Evolutionary conservation across 495 filamentous ascomycete genomes (phyloP).

Genomic region (Neurospora sp.): DNA sequence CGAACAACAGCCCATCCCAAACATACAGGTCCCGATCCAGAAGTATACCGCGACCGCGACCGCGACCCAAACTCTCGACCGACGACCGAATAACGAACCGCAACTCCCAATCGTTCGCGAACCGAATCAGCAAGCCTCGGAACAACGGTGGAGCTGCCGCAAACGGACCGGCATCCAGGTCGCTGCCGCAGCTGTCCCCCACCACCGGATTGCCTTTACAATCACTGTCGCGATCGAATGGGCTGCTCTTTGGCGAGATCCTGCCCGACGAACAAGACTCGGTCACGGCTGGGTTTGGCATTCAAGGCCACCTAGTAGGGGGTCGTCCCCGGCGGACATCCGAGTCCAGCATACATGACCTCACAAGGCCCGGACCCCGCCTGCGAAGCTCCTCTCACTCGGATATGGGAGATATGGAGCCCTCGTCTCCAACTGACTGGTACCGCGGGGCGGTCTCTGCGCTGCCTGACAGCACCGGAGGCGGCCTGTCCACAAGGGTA

Average conservation of each 20-base stretch:
- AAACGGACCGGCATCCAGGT: slow-evolving; percentile 35
- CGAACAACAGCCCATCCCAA: not conserved
- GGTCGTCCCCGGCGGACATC: slow-evolving; percentile 31
- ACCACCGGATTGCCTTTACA: slow-evolving; percentile 2
- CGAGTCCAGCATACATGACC: slow-evolving; percentile 33
- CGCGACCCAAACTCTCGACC: not conserved
- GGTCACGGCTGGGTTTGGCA: slow-evolving; percentile 38
- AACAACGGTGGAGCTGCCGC: slow-evolving; percentile 12
- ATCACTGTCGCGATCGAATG: slow-evolving; percentile 12
- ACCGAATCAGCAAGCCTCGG: slow-evolving; percentile 39
- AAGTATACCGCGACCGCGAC: not conserved
- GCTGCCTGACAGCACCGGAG: slow-evolving; percentile 14
- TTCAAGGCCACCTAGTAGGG: slow-evolving; percentile 18
- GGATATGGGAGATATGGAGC: slow-evolving; percentile 31
- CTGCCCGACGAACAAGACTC: slow-evolving; percentile 31
- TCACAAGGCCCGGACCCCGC: slow-evolving; percentile 17
- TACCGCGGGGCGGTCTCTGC: slow-evolving; percentile 31
- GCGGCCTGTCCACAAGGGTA: slow-evolving; percentile 1
- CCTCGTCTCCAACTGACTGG: slow-evolving; percentile 44
- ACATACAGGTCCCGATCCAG: not conserved
- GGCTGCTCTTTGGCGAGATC: slow-evolving; percentile 45
- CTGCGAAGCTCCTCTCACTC: slow-evolving; percentile 35
- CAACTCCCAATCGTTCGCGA: slow-evolving; percentile 44
- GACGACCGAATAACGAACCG: not conserved
- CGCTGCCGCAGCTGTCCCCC: slow-evolving; percentile 22